Percentiles rank a stretch among this genome's conserved stretches.
phyloP scores from a whole-genome alignment of 75 land plant genomes.

The Pinus taeda region DNA sequence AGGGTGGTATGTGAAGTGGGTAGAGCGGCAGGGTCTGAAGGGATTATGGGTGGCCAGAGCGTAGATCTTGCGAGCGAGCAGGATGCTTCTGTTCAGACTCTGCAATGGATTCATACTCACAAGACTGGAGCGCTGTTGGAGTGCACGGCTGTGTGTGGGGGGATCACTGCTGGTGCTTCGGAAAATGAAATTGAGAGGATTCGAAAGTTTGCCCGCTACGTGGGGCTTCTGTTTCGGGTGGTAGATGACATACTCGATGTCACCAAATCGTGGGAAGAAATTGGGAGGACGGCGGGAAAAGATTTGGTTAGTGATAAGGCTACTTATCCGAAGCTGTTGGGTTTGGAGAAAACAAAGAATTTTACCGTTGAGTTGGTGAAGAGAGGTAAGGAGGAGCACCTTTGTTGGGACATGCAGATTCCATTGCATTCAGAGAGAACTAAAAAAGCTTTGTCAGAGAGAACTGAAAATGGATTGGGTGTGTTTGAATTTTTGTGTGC shows the following conservation, averaged over 20 bases:
- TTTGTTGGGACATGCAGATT: slow-evolving; percentile 35
- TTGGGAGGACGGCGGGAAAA: slow-evolving; percentile 60
- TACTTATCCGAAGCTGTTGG: slow-evolving; percentile 52
- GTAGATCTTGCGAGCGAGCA: slow-evolving; percentile 46
- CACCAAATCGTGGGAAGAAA: slow-evolving; percentile 29
- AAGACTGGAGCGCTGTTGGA: slow-evolving; percentile 44
- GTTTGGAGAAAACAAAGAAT: slow-evolving; percentile 4
- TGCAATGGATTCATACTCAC: slow-evolving; percentile 52
- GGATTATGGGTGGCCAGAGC: slow-evolving; percentile 62
- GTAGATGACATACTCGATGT: slow-evolving; percentile 25
- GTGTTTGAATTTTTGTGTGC: no score
- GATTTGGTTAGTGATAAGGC: slow-evolving; percentile 16
- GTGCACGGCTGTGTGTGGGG: no score
- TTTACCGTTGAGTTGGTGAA: no score
- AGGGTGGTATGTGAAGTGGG: slow-evolving; percentile 43
- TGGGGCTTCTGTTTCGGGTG: no score
- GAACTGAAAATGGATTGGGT: no score
- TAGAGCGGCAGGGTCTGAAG: slow-evolving; percentile 37
- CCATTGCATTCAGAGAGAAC: no score
- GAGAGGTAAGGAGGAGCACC: slow-evolving; percentile 30
- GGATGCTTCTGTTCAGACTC: slow-evolving; percentile 21
- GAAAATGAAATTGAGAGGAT: no score
- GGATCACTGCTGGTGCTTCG: no score
- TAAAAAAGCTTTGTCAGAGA: no score
- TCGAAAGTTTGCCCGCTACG: no score